A percentile compares a stretch with the other conserved stretches of the same genome.
phyloP scores from a whole-genome alignment of 352 stramenopile species.

The Globisporangium irregulare region DNA sequence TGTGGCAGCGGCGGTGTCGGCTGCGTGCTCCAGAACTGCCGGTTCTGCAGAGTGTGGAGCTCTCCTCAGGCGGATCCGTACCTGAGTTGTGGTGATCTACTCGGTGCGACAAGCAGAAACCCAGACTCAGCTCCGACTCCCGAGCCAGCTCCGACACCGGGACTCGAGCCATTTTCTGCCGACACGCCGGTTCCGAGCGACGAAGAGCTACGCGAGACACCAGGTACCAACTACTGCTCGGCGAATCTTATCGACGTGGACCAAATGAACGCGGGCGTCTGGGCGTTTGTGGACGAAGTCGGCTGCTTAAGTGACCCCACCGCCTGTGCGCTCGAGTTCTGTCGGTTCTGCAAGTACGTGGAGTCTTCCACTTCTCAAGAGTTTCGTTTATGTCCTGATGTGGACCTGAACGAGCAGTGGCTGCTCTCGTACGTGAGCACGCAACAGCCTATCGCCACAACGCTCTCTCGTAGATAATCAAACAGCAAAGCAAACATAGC shows the following conservation, averaged over 20 bases:
- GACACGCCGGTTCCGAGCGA: not conserved
- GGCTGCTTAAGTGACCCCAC: not conserved
- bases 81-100: slow-evolving; percentile 18
- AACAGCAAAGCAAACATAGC: not conserved
- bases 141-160: not conserved
- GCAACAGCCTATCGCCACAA: not conserved
- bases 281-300: slow-evolving; percentile 14
- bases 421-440: slow-evolving; percentile 7
- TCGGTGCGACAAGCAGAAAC: not conserved
- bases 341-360: slow-evolving; percentile 7
- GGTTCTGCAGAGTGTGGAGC: slow-evolving; percentile 33
- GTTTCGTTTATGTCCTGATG: not conserved
- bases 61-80: slow-evolving; percentile 28
- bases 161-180: not conserved
- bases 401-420: slow-evolving; percentile 7
- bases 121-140: not conserved
- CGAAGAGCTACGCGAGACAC: slow-evolving; percentile 6
- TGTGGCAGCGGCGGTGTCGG: slow-evolving; percentile 7
- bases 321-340: not conserved
- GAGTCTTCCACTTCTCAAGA: not conserved
- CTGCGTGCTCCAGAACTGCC: slow-evolving; percentile 18
- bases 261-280: slow-evolving; percentile 7
- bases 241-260: slow-evolving; percentile 5
- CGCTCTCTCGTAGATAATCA: not conserved
- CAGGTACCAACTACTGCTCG: slow-evolving; percentile 14